Evolutionary conservation across 1,284 basidiomycete species (phyloP), one percentile per base, ranked within the genome.

Genomic region (Tylopilus sp.): DNA sequence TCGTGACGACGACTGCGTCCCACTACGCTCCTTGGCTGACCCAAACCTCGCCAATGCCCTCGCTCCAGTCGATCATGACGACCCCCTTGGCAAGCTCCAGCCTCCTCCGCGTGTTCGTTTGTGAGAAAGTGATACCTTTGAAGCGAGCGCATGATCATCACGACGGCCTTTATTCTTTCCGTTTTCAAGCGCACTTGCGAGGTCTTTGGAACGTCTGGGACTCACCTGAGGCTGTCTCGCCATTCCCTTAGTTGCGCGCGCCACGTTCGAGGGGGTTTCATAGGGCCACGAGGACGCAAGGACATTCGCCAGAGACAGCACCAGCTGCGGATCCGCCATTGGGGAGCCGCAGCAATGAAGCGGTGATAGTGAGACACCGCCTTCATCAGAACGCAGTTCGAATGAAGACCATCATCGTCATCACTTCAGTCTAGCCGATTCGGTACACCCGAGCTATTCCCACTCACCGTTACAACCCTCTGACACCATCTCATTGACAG

Each of bases 1-100:
- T 68, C 25, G 74, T 68, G 26, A 75, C 49, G 6, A 76, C 68
- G 6, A 77, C 69, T 0, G 70, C 74, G 44, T 77, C 76, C 75
- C 76, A 75, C 2, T 48, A 47, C 45, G 75, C 71, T 21, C 68
- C 67, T 6, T 51, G 58, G 31, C 39, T 41, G 7, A 49, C 21
- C 5, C 46, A 46, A 16, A 45, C 0, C 36, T 33, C 21, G 21
- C 21, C 56, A 11, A 54, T 8, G 15, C 47, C 60, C 12, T 55
- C 33, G 34, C 60, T 65, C 72, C 74, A 71, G 53, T 76, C 68
- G 35, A 59, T 65, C 42, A 71, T 61, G 4, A 57, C 44, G 0
- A 77, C 73, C 28, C 56, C 67, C 75, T 76, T n/a, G n/a, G n/a
- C n/a, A n/a, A 78, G 0, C 71, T 69, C 9, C 55, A 56, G 2